Evolutionary conservation across 306 rosid species (phyloP).

Genomic region (Quillaja saponaria): DNA sequence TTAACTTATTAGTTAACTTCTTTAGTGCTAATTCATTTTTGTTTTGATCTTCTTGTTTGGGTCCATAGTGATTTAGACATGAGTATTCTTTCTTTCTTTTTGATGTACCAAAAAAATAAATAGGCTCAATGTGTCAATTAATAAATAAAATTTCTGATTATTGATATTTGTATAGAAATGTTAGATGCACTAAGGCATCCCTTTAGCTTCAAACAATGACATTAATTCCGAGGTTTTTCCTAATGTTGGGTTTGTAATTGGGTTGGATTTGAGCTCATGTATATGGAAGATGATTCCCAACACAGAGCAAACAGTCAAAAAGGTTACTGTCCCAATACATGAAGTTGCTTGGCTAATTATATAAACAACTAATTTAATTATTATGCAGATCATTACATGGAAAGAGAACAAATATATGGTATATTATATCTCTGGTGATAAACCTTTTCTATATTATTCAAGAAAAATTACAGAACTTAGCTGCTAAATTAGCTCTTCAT

Average conservation of each 20-base stretch:
- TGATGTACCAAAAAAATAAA: no score
- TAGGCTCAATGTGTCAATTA: no score
- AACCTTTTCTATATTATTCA: conserved; percentile 35
- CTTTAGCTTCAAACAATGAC: no score
- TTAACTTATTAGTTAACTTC: no score
- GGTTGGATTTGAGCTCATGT: neutral
- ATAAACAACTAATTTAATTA: neutral
- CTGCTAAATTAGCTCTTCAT: conserved; percentile 46
- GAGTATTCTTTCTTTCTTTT: no score
- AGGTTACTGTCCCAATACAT: conserved; percentile 14
- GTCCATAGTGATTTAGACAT: no score
- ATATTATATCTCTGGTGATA: conserved; percentile 19
- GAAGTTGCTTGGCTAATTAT: conserved; percentile 28
- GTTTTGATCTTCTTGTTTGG: no score
- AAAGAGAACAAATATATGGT: neutral
- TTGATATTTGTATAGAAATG: no score
- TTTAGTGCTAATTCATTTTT: no score
- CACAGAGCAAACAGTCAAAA: conserved; percentile 2
- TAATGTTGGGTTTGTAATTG: neutral
- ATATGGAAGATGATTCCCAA: neutral
- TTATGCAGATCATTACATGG: conserved; percentile 7
- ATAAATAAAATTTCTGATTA: no score
- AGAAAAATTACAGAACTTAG: conserved; percentile 43
- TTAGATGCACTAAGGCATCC: no score
- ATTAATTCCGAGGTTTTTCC: neutral